Evolutionary conservation across 192 early-diverging fungal genomes (phyloP).

Genomic region (Allomyces macrogynus): DNA sequence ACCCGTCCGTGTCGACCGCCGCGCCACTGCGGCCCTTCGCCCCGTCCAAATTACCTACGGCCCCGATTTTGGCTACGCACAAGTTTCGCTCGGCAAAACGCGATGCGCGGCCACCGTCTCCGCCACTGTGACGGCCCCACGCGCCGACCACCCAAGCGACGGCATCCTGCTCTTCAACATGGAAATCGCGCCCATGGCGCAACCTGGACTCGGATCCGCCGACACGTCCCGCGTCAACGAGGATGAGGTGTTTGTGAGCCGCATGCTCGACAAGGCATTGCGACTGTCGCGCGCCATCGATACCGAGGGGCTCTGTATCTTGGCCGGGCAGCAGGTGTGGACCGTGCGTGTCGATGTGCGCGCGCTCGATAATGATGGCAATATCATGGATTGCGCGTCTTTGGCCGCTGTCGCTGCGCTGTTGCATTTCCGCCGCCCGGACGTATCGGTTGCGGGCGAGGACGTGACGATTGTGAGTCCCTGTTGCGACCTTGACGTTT

Average conservation of each 20-base stretch:
- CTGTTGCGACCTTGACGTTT: background rate
- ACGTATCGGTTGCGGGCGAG: constrained; percentile 80
- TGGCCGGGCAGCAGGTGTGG: constrained; percentile 86
- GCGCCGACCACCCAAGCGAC: constrained; percentile 60
- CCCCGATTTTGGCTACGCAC: constrained; percentile 41
- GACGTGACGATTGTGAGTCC: constrained; percentile 69
- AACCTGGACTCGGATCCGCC: constrained; percentile 24
- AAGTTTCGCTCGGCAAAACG: constrained; percentile 70
- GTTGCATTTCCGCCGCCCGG: constrained; percentile 76
- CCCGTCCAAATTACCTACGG: constrained; percentile 43
- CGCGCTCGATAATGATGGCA: constrained; percentile 86
- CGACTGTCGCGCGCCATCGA: constrained; percentile 69
- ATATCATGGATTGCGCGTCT: constrained; percentile 75
- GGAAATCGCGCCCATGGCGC: constrained; percentile 73
- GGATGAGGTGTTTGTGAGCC: constrained; percentile 64
- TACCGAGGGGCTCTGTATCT: constrained; percentile 88
- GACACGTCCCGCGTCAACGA: constrained; percentile 46
- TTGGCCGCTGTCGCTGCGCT: constrained; percentile 78
- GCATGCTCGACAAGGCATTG: constrained; percentile 76
- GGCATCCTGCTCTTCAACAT: constrained; percentile 69
- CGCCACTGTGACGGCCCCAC: constrained; percentile 46
- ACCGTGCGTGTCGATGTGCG: constrained; percentile 70
- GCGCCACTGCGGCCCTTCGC: constrained; percentile 15
- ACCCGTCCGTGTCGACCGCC: too few species aligned
- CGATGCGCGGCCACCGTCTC: constrained; percentile 34